phyloP scores from a whole-genome alignment of 1,139 yeast species.

The Candida anutae region DNA sequence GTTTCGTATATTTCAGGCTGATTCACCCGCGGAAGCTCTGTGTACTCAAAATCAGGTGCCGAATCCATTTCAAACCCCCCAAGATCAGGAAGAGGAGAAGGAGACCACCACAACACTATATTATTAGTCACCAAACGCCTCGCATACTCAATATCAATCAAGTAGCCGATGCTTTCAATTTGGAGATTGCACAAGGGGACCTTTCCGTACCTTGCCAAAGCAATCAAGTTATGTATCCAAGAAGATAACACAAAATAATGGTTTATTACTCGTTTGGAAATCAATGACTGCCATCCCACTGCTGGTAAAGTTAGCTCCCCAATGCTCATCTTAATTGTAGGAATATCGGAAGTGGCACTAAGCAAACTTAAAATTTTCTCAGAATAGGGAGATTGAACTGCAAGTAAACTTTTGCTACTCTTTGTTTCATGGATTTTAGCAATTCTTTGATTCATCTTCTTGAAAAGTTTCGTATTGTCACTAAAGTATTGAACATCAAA shows the following conservation, averaged over 20 bases:
- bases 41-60: constrained; percentile 44
- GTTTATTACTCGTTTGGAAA: constrained; percentile 60
- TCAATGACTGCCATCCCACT: constrained; percentile 76
- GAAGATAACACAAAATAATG: constrained; percentile 69
- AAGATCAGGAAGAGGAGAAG: constrained; percentile 70
- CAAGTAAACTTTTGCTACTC: constrained; percentile 58
- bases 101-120: constrained; percentile 91
- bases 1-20: constrained; percentile 75
- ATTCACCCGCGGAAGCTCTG: constrained; percentile 68
- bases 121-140: constrained; percentile 59
- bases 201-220: constrained; percentile 63
- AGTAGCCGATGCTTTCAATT: constrained; percentile 64
- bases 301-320: constrained; percentile 60
- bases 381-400: constrained; percentile 67
- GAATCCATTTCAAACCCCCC: constrained; percentile 76
- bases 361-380: constrained; percentile 35
- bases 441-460: constrained; percentile 46
- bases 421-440: constrained; percentile 58
- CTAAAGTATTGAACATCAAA: constrained; percentile 48
- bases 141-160: constrained; percentile 84
- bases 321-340: constrained; percentile 54
- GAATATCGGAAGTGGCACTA: constrained; percentile 47
- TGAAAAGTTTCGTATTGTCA: constrained; percentile 43
- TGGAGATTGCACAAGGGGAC: constrained; percentile 83
- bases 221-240: constrained; percentile 63